Conservation (phyloP, 192 early-diverging fungal species). For the Coemansia sp. region DNA sequence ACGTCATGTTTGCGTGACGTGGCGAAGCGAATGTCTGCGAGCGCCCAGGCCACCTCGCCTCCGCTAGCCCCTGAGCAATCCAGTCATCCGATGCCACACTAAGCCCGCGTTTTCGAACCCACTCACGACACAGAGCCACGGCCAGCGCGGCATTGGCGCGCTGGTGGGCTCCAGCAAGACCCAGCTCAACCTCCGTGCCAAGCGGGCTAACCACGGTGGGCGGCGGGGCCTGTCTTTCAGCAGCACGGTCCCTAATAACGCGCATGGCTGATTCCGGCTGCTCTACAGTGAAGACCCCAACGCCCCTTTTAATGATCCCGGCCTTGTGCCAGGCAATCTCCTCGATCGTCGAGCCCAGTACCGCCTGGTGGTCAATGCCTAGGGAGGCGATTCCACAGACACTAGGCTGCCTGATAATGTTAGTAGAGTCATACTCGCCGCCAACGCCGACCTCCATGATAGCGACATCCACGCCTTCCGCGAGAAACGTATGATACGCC, state of each 20-base stretch:
- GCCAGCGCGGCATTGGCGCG: slow-evolving; percentile 81
- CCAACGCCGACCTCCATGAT: slow-evolving; percentile 83
- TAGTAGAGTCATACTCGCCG: slow-evolving; percentile 83
- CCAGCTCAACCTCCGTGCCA: slow-evolving; percentile 33
- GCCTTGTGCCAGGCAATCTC: slow-evolving; percentile 84
- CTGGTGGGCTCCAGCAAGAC: slow-evolving; percentile 84
- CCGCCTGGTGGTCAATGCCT: slow-evolving; percentile 71
- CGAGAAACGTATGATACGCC: slow-evolving; percentile 84
- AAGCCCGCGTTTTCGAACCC: slow-evolving; percentile 51
- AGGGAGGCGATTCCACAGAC: slow-evolving; percentile 79
- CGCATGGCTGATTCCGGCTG: slow-evolving; percentile 68
- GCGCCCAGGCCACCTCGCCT: slow-evolving; percentile 85
- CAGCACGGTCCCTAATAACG: slow-evolving; percentile 67
- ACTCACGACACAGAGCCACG: slow-evolving; percentile 65
- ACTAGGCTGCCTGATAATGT: slow-evolving; percentile 67
- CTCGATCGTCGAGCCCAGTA: slow-evolving; percentile 70
- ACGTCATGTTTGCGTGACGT: slow-evolving; percentile 53
- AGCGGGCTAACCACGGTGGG: slow-evolving; percentile 36
- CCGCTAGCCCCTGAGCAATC: slow-evolving; percentile 56
- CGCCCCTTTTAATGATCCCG: slow-evolving; percentile 73
- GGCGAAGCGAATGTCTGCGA: slow-evolving; percentile 65
- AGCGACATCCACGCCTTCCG: slow-evolving; percentile 77
- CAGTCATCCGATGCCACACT: not conserved
- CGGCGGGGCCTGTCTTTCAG: slow-evolving; percentile 56
- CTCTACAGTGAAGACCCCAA: slow-evolving; percentile 67